phyloP scores from a whole-genome alignment of 306 rosid genomes.

The Trifolium repens region DNA sequence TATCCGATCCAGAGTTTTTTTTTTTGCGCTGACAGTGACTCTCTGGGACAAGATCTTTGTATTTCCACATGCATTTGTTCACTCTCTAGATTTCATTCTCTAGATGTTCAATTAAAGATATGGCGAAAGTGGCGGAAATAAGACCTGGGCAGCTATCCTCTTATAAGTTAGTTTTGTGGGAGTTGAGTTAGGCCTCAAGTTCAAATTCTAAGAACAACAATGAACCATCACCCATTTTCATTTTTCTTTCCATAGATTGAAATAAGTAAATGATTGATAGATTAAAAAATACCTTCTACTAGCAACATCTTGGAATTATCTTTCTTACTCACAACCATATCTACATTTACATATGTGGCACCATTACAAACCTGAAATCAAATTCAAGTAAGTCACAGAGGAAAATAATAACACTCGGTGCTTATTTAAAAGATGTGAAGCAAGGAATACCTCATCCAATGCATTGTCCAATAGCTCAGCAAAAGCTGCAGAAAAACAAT shows the following conservation, averaged over 20 bases:
- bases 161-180: background rate
- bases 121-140: background rate
- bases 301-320: slow-evolving; percentile 75
- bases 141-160: too few relatives aligned
- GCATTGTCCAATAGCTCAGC: slow-evolving; percentile 96
- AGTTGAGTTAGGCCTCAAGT: background rate
- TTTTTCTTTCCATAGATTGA: slow-evolving; percentile 18
- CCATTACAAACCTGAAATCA: slow-evolving; percentile 79
- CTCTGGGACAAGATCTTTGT: background rate
- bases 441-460: slow-evolving; percentile 77
- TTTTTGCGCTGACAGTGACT: background rate
- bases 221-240: background rate
- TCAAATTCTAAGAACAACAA: slow-evolving; percentile 1
- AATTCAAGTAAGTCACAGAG: slow-evolving; percentile 41
- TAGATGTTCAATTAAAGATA: background rate
- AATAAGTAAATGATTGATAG: slow-evolving; percentile 6
- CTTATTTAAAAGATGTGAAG: slow-evolving; percentile 4
- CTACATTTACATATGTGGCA: slow-evolving; percentile 84
- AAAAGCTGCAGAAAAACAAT: slow-evolving; percentile 70
- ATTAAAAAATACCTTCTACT: slow-evolving; percentile 68
- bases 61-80: background rate
- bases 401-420: slow-evolving; percentile 8
- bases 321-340: slow-evolving; percentile 74
- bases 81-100: background rate
- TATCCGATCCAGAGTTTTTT: background rate